A percentile compares a stretch with the other conserved stretches of the same genome.
Evolutionary conservation across 495 filamentous ascomycete genomes (phyloP).

Genomic region (Hamigera avellanea): DNA sequence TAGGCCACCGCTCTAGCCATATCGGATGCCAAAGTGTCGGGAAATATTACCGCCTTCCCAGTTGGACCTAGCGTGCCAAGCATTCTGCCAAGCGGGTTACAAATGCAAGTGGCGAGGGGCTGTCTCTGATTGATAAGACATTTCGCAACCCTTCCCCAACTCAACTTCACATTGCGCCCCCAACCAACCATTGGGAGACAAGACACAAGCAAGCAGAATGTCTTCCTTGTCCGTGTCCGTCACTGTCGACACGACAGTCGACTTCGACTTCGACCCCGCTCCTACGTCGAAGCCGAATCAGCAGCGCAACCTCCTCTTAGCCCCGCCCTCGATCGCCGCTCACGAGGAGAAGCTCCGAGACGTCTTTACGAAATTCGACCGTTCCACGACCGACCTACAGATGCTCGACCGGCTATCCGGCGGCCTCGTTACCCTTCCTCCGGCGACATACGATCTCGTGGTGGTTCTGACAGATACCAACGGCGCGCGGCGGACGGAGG

Average conservation of each 20-base stretch:
- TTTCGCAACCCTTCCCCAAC: too few relatives aligned
- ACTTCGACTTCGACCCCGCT: constrained; percentile 27
- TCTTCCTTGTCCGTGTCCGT: constrained; percentile 31
- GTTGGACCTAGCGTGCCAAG: too few relatives aligned
- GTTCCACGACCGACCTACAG: constrained; percentile 72
- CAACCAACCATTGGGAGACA: too few relatives aligned
- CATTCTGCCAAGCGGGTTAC: too few relatives aligned
- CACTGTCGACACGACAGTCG: constrained; percentile 30
- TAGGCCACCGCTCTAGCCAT: too few relatives aligned
- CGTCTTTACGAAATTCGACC: constrained; percentile 53
- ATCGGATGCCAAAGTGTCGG: too few relatives aligned
- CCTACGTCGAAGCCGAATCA: constrained; percentile 13
- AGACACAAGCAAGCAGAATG: neutral
- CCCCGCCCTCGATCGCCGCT: constrained; percentile 61
- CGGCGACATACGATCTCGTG: constrained; percentile 68
- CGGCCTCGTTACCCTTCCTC: constrained; percentile 68
- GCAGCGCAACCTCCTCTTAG: constrained; percentile 57
- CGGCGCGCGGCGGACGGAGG: constrained; percentile 45
- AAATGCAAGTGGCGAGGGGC: too few relatives aligned
- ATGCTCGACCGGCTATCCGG: constrained; percentile 94
- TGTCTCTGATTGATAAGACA: too few relatives aligned
- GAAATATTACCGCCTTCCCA: too few relatives aligned
- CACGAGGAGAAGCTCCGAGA: constrained; percentile 49
- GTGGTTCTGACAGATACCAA: constrained; percentile 73
- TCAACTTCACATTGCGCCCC: too few relatives aligned